A percentile compares a stretch with the other conserved stretches of the same genome.
phyloP scores from a whole-genome alignment of 306 rosid species.

The Leucaena leucocephala region DNA sequence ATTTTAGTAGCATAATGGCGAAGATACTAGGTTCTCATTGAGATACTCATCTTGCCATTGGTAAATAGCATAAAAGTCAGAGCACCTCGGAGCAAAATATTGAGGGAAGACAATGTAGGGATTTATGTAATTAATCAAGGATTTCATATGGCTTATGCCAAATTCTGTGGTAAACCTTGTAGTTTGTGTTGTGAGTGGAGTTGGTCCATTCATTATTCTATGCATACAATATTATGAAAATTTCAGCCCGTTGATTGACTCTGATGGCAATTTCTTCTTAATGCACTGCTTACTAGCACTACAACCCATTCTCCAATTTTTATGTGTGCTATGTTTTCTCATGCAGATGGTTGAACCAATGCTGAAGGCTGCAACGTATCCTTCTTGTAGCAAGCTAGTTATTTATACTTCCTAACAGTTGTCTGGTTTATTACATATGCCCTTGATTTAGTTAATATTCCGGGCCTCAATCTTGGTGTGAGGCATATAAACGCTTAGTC shows the following conservation, averaged over 20 bases:
- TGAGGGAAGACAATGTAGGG: background rate
- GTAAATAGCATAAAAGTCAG: background rate
- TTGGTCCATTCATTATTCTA: background rate
- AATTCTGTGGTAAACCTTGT: background rate
- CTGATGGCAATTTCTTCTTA: background rate
- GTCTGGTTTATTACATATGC: conserved; percentile 9
- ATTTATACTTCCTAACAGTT: background rate
- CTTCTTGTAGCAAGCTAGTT: conserved; percentile 34
- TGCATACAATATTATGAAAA: background rate
- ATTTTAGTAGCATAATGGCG: background rate
- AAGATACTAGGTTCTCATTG: background rate
- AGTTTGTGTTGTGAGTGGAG: background rate
- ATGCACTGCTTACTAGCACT: conserved; percentile 15
- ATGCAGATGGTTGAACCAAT: conserved; percentile 95
- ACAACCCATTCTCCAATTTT: conserved; percentile 12
- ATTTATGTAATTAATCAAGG: background rate
- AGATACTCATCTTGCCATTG: background rate
- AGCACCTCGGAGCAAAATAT: background rate
- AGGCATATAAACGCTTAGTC: background rate
- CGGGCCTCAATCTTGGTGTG: background rate
- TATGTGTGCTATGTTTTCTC: conserved; percentile 26
- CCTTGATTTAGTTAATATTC: conserved; percentile 12
- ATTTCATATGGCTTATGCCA: background rate
- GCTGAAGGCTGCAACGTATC: conserved; percentile 89
- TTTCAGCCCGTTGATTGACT: background rate